Conservation (phyloP, 768 basidiomycete genomes). For the Hygrocybe punicea region DNA sequence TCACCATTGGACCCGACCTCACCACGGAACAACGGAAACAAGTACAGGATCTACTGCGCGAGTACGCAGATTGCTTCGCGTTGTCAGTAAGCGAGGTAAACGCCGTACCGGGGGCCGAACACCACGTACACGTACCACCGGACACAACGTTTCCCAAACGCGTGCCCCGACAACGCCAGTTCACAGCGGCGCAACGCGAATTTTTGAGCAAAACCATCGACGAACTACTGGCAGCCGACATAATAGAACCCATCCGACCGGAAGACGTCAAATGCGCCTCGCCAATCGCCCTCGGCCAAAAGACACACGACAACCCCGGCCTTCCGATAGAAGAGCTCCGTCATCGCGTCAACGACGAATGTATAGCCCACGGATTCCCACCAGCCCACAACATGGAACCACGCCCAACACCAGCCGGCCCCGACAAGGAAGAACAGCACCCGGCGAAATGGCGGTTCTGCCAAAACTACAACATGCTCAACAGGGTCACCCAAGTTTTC, state of each 20-base stretch:
- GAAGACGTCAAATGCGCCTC: conserved; percentile 35
- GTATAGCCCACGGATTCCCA: conserved; percentile 24
- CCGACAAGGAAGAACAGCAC: background rate
- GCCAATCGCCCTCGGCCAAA: conserved; percentile 35
- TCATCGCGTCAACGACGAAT: conserved; percentile 34
- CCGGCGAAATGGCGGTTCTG: conserved; percentile 34
- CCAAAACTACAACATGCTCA: conserved; percentile 38
- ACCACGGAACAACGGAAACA: no score
- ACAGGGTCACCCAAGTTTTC: conserved; percentile 7
- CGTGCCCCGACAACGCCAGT: conserved; percentile 30
- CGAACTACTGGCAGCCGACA: no score
- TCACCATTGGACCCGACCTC: conserved; percentile 37
- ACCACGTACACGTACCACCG: no score
- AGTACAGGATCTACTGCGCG: no score
- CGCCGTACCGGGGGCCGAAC: no score
- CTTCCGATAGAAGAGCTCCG: conserved; percentile 34
- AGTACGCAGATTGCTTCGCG: no score
- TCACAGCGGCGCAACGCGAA: conserved; percentile 29
- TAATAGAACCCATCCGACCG: conserved; percentile 23
- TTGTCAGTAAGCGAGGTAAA: no score
- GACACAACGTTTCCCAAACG: no score
- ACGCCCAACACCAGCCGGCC: background rate
- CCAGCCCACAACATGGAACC: conserved; percentile 21
- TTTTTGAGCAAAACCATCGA: no score
- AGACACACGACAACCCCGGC: conserved; percentile 31